Percentiles rank a stretch among this genome's conserved stretches.
Conservation (phyloP, 2,329 filamentous ascomycete genomes). For the Trichoderma gracile region DNA sequence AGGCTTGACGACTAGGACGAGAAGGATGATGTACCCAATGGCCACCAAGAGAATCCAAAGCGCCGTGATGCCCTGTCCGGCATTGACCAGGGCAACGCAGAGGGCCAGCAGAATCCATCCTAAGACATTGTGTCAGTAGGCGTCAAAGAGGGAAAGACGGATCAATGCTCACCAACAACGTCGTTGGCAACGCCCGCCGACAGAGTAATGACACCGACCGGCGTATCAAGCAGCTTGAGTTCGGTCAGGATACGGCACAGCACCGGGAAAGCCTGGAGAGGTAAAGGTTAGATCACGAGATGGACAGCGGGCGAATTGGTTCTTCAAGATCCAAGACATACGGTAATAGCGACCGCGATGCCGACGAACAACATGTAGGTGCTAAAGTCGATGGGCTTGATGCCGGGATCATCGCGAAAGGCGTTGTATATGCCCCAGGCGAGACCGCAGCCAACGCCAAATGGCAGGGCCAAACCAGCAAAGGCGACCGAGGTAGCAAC, state of each 20-base stretch:
- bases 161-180: conserved; percentile 44
- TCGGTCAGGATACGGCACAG: conserved; percentile 92
- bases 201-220: conserved; percentile 83
- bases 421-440: conserved; percentile 78
- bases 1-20: conserved; percentile 72
- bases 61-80: conserved; percentile 76
- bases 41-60: conserved; percentile 80
- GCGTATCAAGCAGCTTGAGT: conserved; percentile 78
- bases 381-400: conserved; percentile 50
- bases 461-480: conserved; percentile 78
- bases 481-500: conserved; percentile 75
- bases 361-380: conserved; percentile 75
- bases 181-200: conserved; percentile 93
- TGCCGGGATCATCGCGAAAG: conserved; percentile 54
- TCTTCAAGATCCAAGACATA: conserved; percentile 22
- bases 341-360: conserved; percentile 87
- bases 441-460: conserved; percentile 77
- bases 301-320: conserved; percentile 62
- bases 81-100: conserved; percentile 91
- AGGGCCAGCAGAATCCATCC: conserved; percentile 87
- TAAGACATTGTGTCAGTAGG: conserved; percentile 21
- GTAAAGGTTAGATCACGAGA: conserved; percentile 76
- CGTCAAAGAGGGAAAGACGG: neutral
- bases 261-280: conserved; percentile 70
- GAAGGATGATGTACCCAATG: conserved; percentile 73